Base-by-base conservation (phyloP, 225 moss, liverwort and hornwort genomes). In the Straminergon stramineum region DNA sequence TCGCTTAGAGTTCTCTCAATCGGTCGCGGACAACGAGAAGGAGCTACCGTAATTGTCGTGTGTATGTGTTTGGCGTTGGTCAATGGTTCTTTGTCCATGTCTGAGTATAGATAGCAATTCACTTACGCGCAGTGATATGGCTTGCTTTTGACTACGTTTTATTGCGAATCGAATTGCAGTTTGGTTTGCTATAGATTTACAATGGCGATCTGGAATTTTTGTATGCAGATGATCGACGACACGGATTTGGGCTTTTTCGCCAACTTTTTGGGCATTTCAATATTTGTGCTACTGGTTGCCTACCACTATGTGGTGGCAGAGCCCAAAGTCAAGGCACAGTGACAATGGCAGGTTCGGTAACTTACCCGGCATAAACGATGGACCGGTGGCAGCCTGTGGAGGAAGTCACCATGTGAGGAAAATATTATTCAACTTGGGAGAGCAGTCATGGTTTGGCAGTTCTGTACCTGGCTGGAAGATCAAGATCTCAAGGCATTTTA, bases 271-370 rank as follows among this genome's bases (percentile, higher is more conserved):
- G 98, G 98, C 83, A 93, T 98, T 85, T 81, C 93, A 83, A 96
- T 98, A 89, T 98, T 98, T 90, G 95, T 97, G 86, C 85, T 98
- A 83, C 95, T 98, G 87, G 98, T 98, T 65, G 96, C 96, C 28
- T 97, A 97, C 91, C 97, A 98, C 92, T 98, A 96, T 86, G 97
- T 98, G 90, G 96, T 96, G 90, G 97, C 98, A n/a, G 96, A 97
- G 91, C 98, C 98, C 55, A 97, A 98, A 90, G 95, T 95, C 34
- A 97, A 97, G 64, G 79, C 90, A 48, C 79, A 74, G 67, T 91
- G 70, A 90, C 65, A 79, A 18, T 43, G 58, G 61, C 90, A n/a
- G 92, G 61, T 86, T 76, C 68, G 81, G 68, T 61, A 43, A 39
- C 41, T 41, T 65, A 56, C 60, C 75, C 26, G 80, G 84, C 32